Evolutionary conservation across 2,329 filamentous ascomycete genomes (phyloP).

Genomic region (Cadophora gregata): DNA sequence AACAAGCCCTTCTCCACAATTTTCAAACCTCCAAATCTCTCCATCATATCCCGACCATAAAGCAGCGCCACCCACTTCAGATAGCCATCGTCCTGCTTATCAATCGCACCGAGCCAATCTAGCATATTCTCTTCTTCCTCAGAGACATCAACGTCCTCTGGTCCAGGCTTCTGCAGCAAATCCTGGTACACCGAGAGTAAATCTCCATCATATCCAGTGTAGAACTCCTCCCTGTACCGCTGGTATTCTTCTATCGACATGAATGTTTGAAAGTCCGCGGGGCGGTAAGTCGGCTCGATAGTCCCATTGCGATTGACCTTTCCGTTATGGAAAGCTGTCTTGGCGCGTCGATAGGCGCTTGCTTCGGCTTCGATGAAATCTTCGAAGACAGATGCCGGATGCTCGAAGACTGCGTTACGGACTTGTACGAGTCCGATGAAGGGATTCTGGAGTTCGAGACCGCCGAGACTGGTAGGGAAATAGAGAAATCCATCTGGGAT

Average conservation of each 20-base stretch:
- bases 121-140: conserved; percentile 17
- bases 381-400: conserved; percentile 39
- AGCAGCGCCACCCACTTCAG: conserved; percentile 48
- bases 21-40: conserved; percentile 49
- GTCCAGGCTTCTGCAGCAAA: conserved; percentile 42
- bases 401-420: conserved; percentile 37
- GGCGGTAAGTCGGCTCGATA: conserved; percentile 26
- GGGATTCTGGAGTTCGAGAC: conserved; percentile 49
- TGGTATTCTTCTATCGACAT: conserved; percentile 50
- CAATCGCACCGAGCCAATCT: background rate
- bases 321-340: conserved; percentile 43
- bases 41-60: conserved; percentile 48
- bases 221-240: conserved; percentile 46
- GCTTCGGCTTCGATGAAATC: conserved; percentile 44
- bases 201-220: conserved; percentile 30
- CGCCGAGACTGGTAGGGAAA: conserved; percentile 49
- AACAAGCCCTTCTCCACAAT: conserved; percentile 49
- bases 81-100: conserved; percentile 40
- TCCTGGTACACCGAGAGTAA: conserved; percentile 39
- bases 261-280: conserved; percentile 42
- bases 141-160: conserved; percentile 37
- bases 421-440: conserved; percentile 47
- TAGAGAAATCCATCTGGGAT: conserved; percentile 51
- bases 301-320: conserved; percentile 23
- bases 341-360: conserved; percentile 45